A percentile compares a stretch with the other conserved stretches of the same genome.
phyloP scores from a whole-genome alignment of 257 asterid genomes.

The Paulownia fortunei region DNA sequence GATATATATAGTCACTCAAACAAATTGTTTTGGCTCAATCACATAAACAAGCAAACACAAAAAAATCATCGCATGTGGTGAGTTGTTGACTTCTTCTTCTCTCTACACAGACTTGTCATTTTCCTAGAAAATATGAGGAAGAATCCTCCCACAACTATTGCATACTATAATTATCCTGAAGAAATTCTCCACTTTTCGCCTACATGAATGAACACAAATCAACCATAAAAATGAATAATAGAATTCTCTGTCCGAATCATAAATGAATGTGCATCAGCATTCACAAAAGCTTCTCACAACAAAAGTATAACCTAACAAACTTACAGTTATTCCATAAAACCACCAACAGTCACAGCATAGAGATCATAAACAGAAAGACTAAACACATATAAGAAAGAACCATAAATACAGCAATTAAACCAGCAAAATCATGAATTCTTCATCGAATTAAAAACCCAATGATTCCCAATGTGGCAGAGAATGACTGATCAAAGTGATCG shows the following conservation, averaged over 20 bases:
- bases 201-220: neutral
- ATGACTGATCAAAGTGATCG: conserved; percentile 9
- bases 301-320: neutral
- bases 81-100: neutral
- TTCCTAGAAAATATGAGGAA: neutral
- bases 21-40: neutral
- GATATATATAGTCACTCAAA: neutral
- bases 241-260: neutral
- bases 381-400: neutral
- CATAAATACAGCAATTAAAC: conserved; percentile 19
- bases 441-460: conserved; percentile 13
- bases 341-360: neutral
- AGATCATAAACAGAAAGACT: conserved; percentile 25
- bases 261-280: neutral
- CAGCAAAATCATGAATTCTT: conserved; percentile 23
- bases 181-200: conserved; percentile 12
- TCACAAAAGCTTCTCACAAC: neutral
- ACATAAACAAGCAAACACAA: neutral
- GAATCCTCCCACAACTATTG: neutral
- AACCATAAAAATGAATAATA: neutral
- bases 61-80: neutral
- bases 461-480: conserved; percentile 14
- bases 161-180: neutral
- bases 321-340: neutral
- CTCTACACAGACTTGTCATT: neutral